Evolutionary conservation across 2,329 filamentous ascomycete genomes (phyloP).

Genomic region (Nothopassalora personata): DNA sequence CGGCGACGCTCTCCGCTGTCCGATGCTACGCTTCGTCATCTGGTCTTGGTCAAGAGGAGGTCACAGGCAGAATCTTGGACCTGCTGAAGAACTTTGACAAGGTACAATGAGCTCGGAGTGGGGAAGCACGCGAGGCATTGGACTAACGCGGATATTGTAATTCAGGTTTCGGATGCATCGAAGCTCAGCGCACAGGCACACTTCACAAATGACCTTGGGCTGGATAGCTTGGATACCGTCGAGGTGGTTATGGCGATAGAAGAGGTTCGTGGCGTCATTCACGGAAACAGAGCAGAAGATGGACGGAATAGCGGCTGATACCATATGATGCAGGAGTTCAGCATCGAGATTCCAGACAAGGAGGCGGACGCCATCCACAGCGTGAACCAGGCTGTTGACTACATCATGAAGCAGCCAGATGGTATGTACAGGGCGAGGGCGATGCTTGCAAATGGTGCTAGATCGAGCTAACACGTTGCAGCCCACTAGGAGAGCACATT

Average conservation of each 20-base stretch:
- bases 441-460: too few species aligned
- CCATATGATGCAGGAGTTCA: conserved; percentile 56
- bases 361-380: conserved; percentile 92
- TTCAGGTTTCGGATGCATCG: conserved; percentile 57
- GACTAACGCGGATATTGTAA: conserved; percentile 17
- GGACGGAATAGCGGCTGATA: conserved; percentile 48
- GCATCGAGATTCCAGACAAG: conserved; percentile 98
- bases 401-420: conserved; percentile 89
- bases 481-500: conserved; percentile 26
- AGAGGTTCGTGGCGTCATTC: conserved; percentile 56
- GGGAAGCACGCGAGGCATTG: conserved; percentile 6
- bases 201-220: conserved; percentile 94
- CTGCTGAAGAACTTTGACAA: conserved; percentile 97
- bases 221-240: conserved; percentile 96
- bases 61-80: conserved; percentile 87
- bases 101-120: conserved; percentile 48
- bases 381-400: conserved; percentile 89
- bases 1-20: conserved; percentile 61
- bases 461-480: conserved; percentile 21
- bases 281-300: conserved; percentile 7
- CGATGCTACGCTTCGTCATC: conserved; percentile 82
- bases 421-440: conserved; percentile 52
- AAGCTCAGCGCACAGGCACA: conserved; percentile 75
- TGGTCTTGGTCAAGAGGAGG: conserved; percentile 73
- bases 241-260: conserved; percentile 99